Evolutionary conservation across 108 stramenopile species (phyloP), one percentile per base, ranked within the genome.

Genomic region (Schizochytrium sp.): DNA sequence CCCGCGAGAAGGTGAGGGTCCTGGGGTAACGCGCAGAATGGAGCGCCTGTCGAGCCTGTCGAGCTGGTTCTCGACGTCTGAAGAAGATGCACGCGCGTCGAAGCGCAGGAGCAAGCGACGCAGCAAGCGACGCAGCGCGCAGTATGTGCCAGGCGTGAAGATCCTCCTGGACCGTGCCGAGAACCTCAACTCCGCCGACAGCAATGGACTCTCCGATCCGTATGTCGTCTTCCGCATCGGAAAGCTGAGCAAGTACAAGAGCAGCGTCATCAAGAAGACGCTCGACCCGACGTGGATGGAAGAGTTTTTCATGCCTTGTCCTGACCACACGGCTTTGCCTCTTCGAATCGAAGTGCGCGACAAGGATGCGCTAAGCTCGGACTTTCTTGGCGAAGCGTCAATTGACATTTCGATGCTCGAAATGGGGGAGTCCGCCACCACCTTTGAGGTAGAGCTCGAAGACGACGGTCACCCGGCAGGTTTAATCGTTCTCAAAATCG

Each of bases 241-340:
- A 28, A 83, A 83, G 48, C 51, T 53, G 48, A 53, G 76, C 76
- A 83, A 83, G 51, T 28, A 83, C 76, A 83, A 83, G 76, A 53
- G 23, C 51, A 2, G 23, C 45, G 76, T 83, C 48, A 45, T 83
- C 48, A 83, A 83, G 76, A 83, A 83, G 51, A 83, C 76, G 6
- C 28, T 83, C n/a, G 23, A 83, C 4, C 76, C 76, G 28, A 83
- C 48, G 25, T 83, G 76, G 76, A 43, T 53, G 19, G 76, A 83
- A 45, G 76, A 83, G 51, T 83, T 83, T 34, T 83, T 83, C 51
- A 47, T 83, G n/a, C 19, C 76, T 23, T 47, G 48, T 12, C 76
- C 76, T 34, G 76, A 83, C 19, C 28, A 25, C 51, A 83, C 76
- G 43, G n/a, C 45, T 8, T 12, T 69, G 10, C 63, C 63, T 8